Conservation (phyloP, 73 alveolate genomes). For the Paramecium sonneborni region DNA sequence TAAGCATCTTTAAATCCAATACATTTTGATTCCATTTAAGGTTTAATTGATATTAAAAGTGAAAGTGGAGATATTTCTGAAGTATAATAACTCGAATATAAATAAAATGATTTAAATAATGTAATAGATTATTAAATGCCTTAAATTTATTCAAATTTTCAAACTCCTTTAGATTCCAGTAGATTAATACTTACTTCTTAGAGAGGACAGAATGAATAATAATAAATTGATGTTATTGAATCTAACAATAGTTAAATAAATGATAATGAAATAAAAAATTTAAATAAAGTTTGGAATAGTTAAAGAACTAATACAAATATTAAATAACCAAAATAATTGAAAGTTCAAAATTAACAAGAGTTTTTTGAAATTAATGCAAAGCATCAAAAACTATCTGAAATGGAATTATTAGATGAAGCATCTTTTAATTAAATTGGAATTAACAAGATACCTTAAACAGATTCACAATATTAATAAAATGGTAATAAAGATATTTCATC, state of each 20-base stretch:
- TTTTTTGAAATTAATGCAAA: neutral
- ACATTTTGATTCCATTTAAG: neutral
- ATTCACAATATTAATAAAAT: neutral
- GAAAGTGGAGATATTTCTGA: neutral
- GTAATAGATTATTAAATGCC: neutral
- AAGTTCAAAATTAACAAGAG: neutral
- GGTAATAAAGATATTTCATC: neutral
- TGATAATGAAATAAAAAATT: neutral
- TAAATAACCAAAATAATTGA: neutral
- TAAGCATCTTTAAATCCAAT: neutral
- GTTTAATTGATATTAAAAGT: neutral
- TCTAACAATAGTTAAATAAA: neutral
- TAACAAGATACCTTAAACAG: neutral
- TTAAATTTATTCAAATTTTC: neutral
- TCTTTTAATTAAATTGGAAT: neutral
- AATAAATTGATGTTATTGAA: neutral
- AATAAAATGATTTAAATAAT: neutral
- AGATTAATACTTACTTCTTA: neutral
- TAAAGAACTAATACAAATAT: neutral
- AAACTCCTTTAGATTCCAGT: conserved; percentile 21
- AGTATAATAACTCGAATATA: neutral
- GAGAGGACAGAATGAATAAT: neutral
- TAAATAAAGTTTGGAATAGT: neutral
- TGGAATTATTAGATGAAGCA: neutral
- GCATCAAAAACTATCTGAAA: neutral